These are phyloP conservation scores for Lablab purpureus DNA, from an alignment of 306 rosid species.

Conservation along the genomic window DNA sequence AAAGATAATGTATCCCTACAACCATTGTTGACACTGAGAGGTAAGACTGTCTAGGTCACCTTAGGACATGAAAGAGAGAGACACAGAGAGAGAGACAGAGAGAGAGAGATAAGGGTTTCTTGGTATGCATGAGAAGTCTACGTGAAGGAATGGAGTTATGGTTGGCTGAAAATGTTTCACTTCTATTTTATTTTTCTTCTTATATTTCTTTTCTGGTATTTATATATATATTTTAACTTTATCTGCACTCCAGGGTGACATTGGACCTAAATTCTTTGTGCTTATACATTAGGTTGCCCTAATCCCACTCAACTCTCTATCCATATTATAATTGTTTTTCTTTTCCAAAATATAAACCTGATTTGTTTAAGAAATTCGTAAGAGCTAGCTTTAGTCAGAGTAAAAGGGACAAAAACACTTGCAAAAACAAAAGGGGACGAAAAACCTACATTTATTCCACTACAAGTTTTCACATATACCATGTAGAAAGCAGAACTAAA, in stretches of 20 bases:
- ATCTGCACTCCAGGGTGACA: conserved; percentile 79
- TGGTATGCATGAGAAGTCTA: conserved; percentile 69
- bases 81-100: too few relatives aligned
- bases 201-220: conserved; percentile 34
- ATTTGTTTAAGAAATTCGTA: conserved; percentile 37
- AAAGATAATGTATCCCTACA: conserved; percentile 31
- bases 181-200: conserved; percentile 18
- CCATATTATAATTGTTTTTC: conserved; percentile 32
- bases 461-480: conserved; percentile 58
- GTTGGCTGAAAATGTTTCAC: conserved; percentile 53
- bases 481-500: conserved; percentile 49
- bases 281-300: conserved; percentile 65
- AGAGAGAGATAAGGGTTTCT: conserved; percentile 48
- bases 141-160: conserved; percentile 68
- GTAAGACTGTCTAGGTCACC: neutral
- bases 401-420: conserved; percentile 47
- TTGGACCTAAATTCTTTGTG: conserved; percentile 61
- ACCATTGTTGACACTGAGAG: conserved; percentile 37
- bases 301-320: conserved; percentile 64
- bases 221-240: conserved; percentile 60
- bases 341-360: conserved; percentile 34
- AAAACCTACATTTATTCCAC: conserved; percentile 56
- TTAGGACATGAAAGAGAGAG: conserved; percentile 33
- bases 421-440: conserved; percentile 39
- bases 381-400: conserved; percentile 52